Evolutionary conservation across 139 green algal genomes (phyloP), one percentile per base, ranked within the genome.

Genomic region (Yamagishiella unicocca): DNA sequence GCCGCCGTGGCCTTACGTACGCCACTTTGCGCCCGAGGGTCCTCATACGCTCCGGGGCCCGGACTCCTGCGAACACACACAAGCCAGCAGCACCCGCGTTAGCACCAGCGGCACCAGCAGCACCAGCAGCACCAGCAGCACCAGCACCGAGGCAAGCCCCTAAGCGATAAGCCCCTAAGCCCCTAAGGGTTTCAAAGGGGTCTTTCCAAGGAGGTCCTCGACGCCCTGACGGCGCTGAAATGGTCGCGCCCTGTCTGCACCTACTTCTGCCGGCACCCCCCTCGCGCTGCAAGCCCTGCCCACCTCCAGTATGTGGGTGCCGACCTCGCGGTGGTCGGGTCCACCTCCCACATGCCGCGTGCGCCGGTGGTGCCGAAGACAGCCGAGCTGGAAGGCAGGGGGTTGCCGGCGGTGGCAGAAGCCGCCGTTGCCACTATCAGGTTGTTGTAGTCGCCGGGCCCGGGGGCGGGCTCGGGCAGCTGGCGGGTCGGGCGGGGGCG

Each of bases 261-360:
- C n/a, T n/a, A n/a, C n/a, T n/a, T n/a, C n/a, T n/a, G n/a, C n/a
- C n/a, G n/a, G n/a, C n/a, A 58, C 17, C 50, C 50, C 50, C 50
- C 50, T 58, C 50, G n/a, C n/a, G n/a, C n/a, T n/a, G n/a, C n/a
- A n/a, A n/a, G n/a, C 50, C 50, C 50, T 58, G 14, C 72, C 37
- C 76, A 83, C 76, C 45, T 40, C 67, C 46, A 87, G 35, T 81
- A 87, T 2, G 67, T 81, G 58, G 82, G 82, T 29, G 82, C 82
- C 7, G 67, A 50, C 7, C 38, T 72, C 0, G 50, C 37, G 33
- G 35, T 55, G 21, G 67, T 80, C 35, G 82, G 82, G 82, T 87
- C 82, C 35, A 79, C 25, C 46, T 87, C 82, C 67, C 80, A 86
- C 2, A 54, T 40, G 46, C 82, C 82, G 4, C 82, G 46, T 19